Evolutionary conservation across 805 yeast genomes (phyloP), one percentile per base, ranked within the genome.

Genomic region (Schizosaccharomyces cryophilus): DNA sequence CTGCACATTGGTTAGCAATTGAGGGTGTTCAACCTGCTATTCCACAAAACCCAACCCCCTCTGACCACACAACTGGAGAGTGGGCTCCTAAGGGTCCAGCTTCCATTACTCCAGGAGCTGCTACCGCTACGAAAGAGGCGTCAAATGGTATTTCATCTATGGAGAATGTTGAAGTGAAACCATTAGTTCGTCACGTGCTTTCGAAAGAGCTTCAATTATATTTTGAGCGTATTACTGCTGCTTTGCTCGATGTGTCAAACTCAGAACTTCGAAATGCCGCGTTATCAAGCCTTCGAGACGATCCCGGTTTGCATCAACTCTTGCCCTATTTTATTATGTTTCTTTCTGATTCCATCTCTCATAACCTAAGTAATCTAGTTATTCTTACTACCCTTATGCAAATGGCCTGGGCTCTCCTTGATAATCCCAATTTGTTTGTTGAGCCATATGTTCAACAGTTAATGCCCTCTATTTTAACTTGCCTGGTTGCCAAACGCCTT

Each of bases 11-110:
- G 97, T 76, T 94, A 40, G 97, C 98, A 0, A 86, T 93, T 61
- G 99, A 93, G 72, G 99, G 99, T 62, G 95, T 93, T 7, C 99
- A 93, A 69, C 98, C 99, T 0, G 83, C 93, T 40, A 90, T 93
- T 61, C 95, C 96, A 1, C 98, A 94, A 72, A 93, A 93, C 73
- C 99, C 99, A 29, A 70, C 74, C 21, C 62, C 62, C 2, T 17
- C 63, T 5, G 66, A 65, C 5, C 62, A 62, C 55, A 62, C 26
- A 11, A 29, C 19, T 51, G 56, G 56, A 26, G 56, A 51, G 2
- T 51, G 59, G 42, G 26, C 64, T 9, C 21, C 47, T 17, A 56
- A 56, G 38, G 60, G 60, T 31, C n/a, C 47, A 19, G 24, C 47
- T 15, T 26, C 26, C 5, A 17, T 35, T 11, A 54, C 26, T 1